Conservation (phyloP, 2,329 filamentous ascomycete genomes). For the Alternaria sp. region DNA sequence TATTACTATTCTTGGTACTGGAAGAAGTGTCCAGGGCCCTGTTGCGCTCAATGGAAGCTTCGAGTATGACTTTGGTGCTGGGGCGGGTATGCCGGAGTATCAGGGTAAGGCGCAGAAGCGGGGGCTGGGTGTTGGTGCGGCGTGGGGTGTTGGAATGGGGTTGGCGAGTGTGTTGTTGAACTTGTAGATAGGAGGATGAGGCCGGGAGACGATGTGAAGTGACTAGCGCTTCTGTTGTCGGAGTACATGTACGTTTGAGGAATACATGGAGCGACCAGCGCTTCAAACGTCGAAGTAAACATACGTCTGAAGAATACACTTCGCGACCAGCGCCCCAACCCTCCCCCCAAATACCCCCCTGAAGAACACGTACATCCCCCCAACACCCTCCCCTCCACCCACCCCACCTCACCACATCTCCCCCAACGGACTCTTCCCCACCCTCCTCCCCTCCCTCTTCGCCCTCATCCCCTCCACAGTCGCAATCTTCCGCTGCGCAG, state of each 20-base stretch:
- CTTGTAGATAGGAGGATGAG: neutral
- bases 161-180: neutral
- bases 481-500: neutral
- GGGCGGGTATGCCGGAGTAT: neutral
- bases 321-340: neutral
- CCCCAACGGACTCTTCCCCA: neutral
- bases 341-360: neutral
- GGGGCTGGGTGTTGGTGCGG: neutral
- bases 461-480: neutral
- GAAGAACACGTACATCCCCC: neutral
- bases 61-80: conserved; percentile 7
- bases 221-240: neutral
- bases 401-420: neutral
- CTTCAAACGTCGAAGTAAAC: rapidly evolving
- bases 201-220: no score
- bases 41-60: conserved; percentile 26
- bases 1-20: conserved; percentile 34
- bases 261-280: neutral
- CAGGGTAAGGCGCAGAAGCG: neutral
- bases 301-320: neutral
- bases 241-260: neutral
- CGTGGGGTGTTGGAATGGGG: neutral
- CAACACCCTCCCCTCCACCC: neutral
- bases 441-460: neutral
- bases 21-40: conserved; percentile 63